Evolutionary conservation across 345 rosid genomes (phyloP).

Genomic region (Noccaea bulbosa): DNA sequence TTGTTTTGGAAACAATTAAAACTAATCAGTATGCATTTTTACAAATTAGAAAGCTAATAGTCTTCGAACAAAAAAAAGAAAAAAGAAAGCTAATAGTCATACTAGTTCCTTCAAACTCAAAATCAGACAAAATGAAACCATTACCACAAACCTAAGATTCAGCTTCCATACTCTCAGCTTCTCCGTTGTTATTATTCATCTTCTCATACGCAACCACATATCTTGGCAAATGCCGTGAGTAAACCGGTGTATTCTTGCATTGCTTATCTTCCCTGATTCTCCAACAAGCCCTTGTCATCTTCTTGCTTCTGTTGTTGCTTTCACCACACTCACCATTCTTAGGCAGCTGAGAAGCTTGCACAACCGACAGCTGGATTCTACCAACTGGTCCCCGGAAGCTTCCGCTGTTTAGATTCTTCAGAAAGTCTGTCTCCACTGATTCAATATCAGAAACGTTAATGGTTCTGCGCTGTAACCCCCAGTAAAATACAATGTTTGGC

Average conservation of each 20-base stretch:
- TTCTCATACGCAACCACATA: slow-evolving; percentile 50
- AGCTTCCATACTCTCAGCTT: slow-evolving; percentile 21
- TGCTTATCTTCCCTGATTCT: slow-evolving; percentile 50
- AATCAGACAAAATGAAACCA: too few relatives aligned
- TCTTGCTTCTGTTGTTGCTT: slow-evolving; percentile 40
- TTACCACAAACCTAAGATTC: slow-evolving; percentile 19
- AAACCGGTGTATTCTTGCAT: slow-evolving; percentile 40
- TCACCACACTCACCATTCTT: slow-evolving; percentile 37
- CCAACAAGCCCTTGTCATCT: slow-evolving; percentile 52
- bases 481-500: slow-evolving; percentile 51
- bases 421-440: slow-evolving; percentile 50
- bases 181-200: slow-evolving; percentile 36
- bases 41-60: too few relatives aligned
- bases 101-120: too few relatives aligned
- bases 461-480: slow-evolving; percentile 55
- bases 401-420: slow-evolving; percentile 47
- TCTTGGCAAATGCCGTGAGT: slow-evolving; percentile 49
- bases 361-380: slow-evolving; percentile 47
- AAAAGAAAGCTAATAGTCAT: too few relatives aligned
- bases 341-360: slow-evolving; percentile 51
- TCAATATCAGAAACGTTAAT: slow-evolving; percentile 40
- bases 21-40: too few relatives aligned
- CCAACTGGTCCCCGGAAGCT: slow-evolving; percentile 46
- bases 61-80: too few relatives aligned
- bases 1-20: too few relatives aligned